Evolutionary conservation across 2,329 filamentous ascomycete genomes (phyloP).

Genomic region (Clonostachys rosea): DNA sequence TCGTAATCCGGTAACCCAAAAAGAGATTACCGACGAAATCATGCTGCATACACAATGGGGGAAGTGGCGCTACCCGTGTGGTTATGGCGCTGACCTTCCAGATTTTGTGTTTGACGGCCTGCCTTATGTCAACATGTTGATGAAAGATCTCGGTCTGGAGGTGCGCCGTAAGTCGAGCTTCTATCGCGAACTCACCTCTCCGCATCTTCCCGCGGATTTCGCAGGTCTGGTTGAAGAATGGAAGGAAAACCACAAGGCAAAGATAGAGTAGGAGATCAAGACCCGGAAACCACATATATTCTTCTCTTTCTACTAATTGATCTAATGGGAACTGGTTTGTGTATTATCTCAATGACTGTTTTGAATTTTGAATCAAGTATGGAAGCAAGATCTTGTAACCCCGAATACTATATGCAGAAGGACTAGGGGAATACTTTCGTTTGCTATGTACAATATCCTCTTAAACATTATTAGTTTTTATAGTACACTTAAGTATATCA

Average conservation of each 20-base stretch:
- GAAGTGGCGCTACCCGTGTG: constrained; percentile 63
- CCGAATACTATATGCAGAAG: too few relatives aligned
- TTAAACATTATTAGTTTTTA: too few relatives aligned
- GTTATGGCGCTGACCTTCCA: constrained; percentile 55
- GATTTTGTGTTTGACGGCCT: constrained; percentile 58
- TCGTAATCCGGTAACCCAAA: constrained; percentile 24
- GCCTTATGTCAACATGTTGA: constrained; percentile 49
- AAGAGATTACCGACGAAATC: constrained; percentile 43
- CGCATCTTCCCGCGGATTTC: constrained; percentile 11
- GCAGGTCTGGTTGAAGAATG: constrained; percentile 18
- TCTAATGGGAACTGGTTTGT: too few relatives aligned
- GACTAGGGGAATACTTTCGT: too few relatives aligned
- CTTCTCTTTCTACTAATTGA: too few relatives aligned
- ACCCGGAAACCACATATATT: too few relatives aligned
- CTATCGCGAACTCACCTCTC: not conserved
- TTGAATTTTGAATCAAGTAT: too few relatives aligned
- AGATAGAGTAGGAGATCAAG: constrained; percentile 13
- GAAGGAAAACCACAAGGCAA: constrained; percentile 5
- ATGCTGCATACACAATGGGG: constrained; percentile 65
- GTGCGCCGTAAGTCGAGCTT: not conserved
- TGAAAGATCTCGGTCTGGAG: constrained; percentile 60
- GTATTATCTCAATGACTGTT: too few relatives aligned
- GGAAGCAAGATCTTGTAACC: too few relatives aligned
- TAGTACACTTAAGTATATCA: not conserved
- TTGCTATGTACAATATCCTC: too few relatives aligned